phyloP scores from a whole-genome alignment of 345 rosid genomes.

The Psidium guajava region DNA sequence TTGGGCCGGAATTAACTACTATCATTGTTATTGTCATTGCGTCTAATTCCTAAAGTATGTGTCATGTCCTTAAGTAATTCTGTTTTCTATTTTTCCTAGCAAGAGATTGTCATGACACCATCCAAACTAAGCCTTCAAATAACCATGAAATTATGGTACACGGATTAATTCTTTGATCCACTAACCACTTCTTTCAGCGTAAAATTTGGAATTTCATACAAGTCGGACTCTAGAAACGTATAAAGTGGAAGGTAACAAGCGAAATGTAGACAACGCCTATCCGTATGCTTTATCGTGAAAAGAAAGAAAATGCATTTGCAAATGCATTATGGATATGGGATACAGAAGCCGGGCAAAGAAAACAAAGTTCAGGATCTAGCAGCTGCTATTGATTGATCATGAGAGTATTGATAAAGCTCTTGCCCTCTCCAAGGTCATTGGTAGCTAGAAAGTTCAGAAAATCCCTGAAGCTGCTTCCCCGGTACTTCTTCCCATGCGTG shows the following conservation, averaged over 20 bases:
- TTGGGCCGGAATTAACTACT: not conserved
- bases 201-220: not conserved
- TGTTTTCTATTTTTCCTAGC: not conserved
- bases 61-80: not conserved
- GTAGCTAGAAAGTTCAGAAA: conserved; percentile 39
- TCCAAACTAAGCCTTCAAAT: not conserved
- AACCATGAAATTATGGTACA: not conserved
- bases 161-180: not conserved
- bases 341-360: not conserved
- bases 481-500: conserved; percentile 30
- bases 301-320: not conserved
- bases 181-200: not conserved
- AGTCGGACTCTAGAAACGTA: not conserved
- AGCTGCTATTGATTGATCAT: conserved; percentile 16
- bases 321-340: no score
- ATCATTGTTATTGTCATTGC: not conserved
- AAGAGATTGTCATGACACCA: not conserved
- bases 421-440: conserved; percentile 35
- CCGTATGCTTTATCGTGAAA: not conserved
- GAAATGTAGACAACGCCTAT: not conserved
- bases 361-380: not conserved
- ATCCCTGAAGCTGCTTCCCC: conserved; percentile 51
- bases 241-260: not conserved
- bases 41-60: not conserved
- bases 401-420: conserved; percentile 33